Base-by-base conservation (phyloP, 352 stramenopile genomes). In the Albugo laibachii region DNA sequence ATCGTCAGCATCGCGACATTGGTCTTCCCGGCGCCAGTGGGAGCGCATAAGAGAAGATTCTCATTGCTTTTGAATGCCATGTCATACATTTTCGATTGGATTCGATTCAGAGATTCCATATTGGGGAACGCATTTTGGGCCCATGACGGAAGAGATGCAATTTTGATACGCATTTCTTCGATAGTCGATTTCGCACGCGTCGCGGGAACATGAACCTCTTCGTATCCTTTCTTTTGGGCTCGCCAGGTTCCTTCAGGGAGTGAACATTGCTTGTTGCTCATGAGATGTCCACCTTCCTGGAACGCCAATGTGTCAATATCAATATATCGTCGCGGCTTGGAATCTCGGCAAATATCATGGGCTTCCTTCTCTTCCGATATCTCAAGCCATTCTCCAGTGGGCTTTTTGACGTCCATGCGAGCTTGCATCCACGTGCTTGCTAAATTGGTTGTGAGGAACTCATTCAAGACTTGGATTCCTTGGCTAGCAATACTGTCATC, bases 161-260 rank as follows among this genome's bases (percentile, higher is more conserved):
- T 97, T 39, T 83, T 80, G 48, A 87, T 88, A 0, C 73, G 69
- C 31, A 67, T 62, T 43, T 87, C 75, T 62, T 92, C 65, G 1
- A 65, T 67, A 1, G 78, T 66, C 41, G 72, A 65, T 45, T 83
- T 83, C 0, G 79, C 80, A 12, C 74, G 70, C n/a, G 97, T 70
- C 5, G 95, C 94, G n/a, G 96, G 95, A 24, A 99, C 95, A 61
- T 99, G 96, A 0, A 99, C 92, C 65, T 99, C 96, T 73, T 99
- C 95, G 41, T 87, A 91, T 3, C 95, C 95, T 50, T 97, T 96
- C 72, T 98, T 97, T 71, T 97, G 92, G 6, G 88, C 92, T 42
- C 92, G 72, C 93, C 93, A 99, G 6, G 92, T 97, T 44, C 92
- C 88, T 58, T 97, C 88, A 2, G 95, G 95, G 10, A 99, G 59